These are phyloP conservation scores for Crithidia thermophila DNA, from an alignment of 208 protist species.

Conservation along the genomic window DNA sequence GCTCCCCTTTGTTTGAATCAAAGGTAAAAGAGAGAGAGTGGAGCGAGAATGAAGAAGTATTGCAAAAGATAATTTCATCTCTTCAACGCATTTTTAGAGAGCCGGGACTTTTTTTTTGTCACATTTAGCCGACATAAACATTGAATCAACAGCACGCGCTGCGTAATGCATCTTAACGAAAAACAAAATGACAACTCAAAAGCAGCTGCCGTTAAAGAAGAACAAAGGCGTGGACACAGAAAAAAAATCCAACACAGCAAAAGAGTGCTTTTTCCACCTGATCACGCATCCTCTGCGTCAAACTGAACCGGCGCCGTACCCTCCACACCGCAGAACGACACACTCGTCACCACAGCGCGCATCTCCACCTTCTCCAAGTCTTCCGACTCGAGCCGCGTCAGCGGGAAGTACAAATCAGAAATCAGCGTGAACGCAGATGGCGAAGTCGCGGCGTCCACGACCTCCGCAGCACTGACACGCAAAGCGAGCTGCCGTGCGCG, in stretches of 20 bases:
- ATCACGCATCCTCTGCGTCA: slow-evolving; percentile 12
- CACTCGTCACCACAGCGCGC: slow-evolving; percentile 33
- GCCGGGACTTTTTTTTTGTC: too few relatives aligned
- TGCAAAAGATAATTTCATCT: not conserved
- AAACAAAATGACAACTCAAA: slow-evolving; percentile 6
- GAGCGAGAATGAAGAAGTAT: not conserved
- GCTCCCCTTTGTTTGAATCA: too few relatives aligned
- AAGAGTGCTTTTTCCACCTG: not conserved
- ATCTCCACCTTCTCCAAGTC: slow-evolving; percentile 48
- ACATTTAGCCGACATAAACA: too few relatives aligned
- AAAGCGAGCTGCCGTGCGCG: slow-evolving; percentile 33
- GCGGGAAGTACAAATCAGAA: slow-evolving; percentile 30
- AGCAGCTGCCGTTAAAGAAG: slow-evolving; percentile 4
- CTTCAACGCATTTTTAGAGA: not conserved
- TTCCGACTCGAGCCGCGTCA: slow-evolving; percentile 31
- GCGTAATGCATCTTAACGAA: too few relatives aligned
- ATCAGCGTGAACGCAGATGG: slow-evolving; percentile 6
- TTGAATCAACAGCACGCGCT: too few relatives aligned
- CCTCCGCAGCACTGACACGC: slow-evolving; percentile 14
- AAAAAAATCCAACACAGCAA: not conserved
- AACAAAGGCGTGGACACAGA: slow-evolving; percentile 19
- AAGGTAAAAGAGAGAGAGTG: not conserved
- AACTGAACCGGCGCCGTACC: slow-evolving; percentile 29
- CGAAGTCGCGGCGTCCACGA: not conserved
- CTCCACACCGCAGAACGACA: slow-evolving; percentile 35